Conservation (phyloP, 2,329 filamentous ascomycete species). For the Septoria petroselini region DNA sequence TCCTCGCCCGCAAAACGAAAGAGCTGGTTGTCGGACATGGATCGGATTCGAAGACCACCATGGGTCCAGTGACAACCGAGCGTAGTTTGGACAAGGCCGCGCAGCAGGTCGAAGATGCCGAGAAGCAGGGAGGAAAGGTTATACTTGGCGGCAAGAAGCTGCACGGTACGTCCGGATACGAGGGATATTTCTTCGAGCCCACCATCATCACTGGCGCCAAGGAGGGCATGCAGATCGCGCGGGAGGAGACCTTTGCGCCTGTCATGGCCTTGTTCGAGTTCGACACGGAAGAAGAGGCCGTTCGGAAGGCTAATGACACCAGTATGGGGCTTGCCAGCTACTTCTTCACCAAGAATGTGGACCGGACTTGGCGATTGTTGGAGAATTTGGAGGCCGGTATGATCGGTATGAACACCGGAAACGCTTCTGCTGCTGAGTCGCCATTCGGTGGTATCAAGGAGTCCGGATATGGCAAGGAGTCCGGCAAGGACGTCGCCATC, state of each 20-base stretch:
- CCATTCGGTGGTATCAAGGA: conserved; percentile 68
- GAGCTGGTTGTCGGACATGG: conserved; percentile 62
- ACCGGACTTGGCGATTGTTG: conserved; percentile 62
- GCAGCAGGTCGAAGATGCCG: conserved; percentile 59
- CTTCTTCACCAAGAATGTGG: conserved; percentile 65
- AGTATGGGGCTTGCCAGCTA: conserved; percentile 65
- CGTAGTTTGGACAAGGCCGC: conserved; percentile 56
- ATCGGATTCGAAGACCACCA: conserved; percentile 53
- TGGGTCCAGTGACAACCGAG: conserved; percentile 59
- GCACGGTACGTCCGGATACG: conserved; percentile 40
- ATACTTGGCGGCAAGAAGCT: conserved; percentile 57
- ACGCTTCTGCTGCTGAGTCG: conserved; percentile 63
- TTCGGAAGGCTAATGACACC: conserved; percentile 59
- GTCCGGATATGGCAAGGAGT: conserved; percentile 65
- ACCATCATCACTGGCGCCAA: conserved; percentile 62
- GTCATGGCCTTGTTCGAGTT: conserved; percentile 63
- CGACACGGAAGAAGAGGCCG: conserved; percentile 63
- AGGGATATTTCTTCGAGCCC: conserved; percentile 67
- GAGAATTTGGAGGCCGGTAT: conserved; percentile 68
- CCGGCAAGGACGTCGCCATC: conserved; percentile 63
- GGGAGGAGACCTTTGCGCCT: conserved; percentile 65
- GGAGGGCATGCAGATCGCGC: conserved; percentile 54
- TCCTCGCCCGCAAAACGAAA: conserved; percentile 53
- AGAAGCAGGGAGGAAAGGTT: conserved; percentile 60
- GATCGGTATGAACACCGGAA: conserved; percentile 58